Evolutionary conservation across 192 early-diverging fungal species (phyloP).

Genomic region (Linnemannia zychae): DNA sequence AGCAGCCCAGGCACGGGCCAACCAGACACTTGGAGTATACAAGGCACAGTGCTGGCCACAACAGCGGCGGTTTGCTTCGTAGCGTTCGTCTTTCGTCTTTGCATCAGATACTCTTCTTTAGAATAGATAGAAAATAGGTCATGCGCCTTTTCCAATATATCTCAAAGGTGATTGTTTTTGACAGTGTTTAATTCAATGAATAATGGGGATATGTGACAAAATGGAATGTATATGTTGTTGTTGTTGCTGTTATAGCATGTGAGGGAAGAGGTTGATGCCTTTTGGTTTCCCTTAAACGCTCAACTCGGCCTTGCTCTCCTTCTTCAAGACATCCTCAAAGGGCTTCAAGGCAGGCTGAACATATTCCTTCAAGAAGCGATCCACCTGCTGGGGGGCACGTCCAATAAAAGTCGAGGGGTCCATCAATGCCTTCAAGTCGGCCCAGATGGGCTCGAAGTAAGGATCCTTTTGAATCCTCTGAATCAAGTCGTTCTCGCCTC

Average conservation of each 20-base stretch:
- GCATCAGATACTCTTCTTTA: background rate
- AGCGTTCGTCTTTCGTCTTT: background rate
- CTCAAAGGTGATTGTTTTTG: no score
- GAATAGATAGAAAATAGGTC: no score
- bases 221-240: background rate
- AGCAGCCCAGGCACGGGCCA: no score
- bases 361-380: conserved; percentile 82
- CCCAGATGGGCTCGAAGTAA: conserved; percentile 92
- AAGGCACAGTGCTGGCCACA: no score
- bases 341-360: conserved; percentile 88
- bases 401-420: conserved; percentile 95
- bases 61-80: no score
- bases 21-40: no score
- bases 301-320: conserved; percentile 76
- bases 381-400: conserved; percentile 94
- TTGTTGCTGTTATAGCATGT: background rate
- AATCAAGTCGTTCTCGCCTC: conserved; percentile 96
- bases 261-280: background rate
- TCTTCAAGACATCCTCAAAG: conserved; percentile 73
- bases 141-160: no score
- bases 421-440: conserved; percentile 81
- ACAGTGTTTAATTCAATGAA: background rate
- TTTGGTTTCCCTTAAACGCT: conserved; percentile 71
- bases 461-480: conserved; percentile 82
- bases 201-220: conserved; percentile 1